Evolutionary conservation across 1,284 basidiomycete genomes (phyloP).

Genomic region (Malassezia equina): DNA sequence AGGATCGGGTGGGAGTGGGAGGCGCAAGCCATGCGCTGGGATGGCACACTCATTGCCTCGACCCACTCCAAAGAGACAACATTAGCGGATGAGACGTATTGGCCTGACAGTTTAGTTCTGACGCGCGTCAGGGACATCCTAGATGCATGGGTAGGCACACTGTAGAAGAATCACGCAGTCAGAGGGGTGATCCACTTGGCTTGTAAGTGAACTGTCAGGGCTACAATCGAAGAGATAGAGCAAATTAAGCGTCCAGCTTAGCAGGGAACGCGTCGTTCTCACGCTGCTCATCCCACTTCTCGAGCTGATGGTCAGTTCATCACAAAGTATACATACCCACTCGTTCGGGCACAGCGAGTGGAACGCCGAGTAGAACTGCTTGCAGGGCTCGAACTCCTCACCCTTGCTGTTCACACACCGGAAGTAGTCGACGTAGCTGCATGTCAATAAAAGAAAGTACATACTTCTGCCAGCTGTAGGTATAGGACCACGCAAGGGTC

Average conservation of each 20-base stretch:
- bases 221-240: not conserved
- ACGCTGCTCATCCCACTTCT: conserved; percentile 47
- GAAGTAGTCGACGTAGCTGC: conserved; percentile 63
- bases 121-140: not conserved
- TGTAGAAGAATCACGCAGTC: not conserved
- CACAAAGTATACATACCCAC: conserved; percentile 32
- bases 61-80: not conserved
- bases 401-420: conserved; percentile 95
- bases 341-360: conserved; percentile 83
- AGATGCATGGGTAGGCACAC: not conserved
- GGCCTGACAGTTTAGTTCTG: not conserved
- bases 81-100: not conserved
- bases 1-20: not conserved
- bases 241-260: conserved; percentile 35
- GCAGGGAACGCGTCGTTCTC: conserved; percentile 44
- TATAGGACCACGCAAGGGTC: not conserved
- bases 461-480: conserved; percentile 43
- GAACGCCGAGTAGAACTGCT: conserved; percentile 95
- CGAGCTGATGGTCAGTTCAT: conserved; percentile 23
- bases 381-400: conserved; percentile 93
- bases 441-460: conserved; percentile 9
- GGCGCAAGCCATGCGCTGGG: not conserved
- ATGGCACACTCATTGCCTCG: not conserved
- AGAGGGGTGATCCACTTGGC: not conserved
- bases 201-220: not conserved